These are phyloP conservation scores for Magnaporthiopsis rhizophila DNA, from an alignment of 2,329 filamentous ascomycete species.

Conservation along the genomic window DNA sequence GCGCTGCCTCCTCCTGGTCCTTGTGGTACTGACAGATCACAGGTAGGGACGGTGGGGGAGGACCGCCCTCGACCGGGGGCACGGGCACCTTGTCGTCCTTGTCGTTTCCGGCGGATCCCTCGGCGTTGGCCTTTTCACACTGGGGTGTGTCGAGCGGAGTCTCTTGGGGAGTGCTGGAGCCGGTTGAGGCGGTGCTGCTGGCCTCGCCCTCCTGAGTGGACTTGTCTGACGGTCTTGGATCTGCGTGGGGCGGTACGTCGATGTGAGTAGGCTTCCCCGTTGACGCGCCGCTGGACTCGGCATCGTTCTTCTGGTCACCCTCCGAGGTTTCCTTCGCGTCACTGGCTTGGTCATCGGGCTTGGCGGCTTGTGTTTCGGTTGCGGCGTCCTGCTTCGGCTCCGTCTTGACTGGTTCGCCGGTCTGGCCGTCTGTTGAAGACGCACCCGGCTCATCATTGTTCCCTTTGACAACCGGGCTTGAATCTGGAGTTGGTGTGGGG, in stretches of 20 bases:
- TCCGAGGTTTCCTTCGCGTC: conserved; percentile 1
- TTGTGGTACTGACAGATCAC: conserved; percentile 7
- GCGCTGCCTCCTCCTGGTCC: conserved; percentile 4
- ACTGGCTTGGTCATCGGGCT: conserved; percentile 13
- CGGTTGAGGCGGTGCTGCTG: conserved; percentile 13
- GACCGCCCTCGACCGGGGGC: conserved; percentile 16
- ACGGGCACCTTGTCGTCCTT: conserved; percentile 26
- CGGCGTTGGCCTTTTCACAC: conserved; percentile 14
- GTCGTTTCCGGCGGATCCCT: conserved; percentile 11
- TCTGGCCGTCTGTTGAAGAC: neutral
- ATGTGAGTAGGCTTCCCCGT: conserved; percentile 12
- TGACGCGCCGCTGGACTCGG: neutral
- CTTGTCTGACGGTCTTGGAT: neutral
- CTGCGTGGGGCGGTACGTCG: conserved; percentile 4
- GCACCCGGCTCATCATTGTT: neutral
- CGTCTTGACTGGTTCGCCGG: neutral
- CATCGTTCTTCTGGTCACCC: conserved; percentile 10
- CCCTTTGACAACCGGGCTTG: neutral
- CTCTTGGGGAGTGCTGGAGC: conserved; percentile 17
- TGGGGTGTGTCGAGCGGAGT: conserved; percentile 22
- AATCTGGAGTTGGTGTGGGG: neutral
- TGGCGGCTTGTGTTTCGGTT: conserved; percentile 9
- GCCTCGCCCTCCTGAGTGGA: neutral
- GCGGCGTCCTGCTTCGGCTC: neutral
- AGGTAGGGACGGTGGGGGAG: conserved; percentile 12